Conservation (phyloP, 2,329 filamentous ascomycete species). For the Dissoconium aciculare region DNA sequence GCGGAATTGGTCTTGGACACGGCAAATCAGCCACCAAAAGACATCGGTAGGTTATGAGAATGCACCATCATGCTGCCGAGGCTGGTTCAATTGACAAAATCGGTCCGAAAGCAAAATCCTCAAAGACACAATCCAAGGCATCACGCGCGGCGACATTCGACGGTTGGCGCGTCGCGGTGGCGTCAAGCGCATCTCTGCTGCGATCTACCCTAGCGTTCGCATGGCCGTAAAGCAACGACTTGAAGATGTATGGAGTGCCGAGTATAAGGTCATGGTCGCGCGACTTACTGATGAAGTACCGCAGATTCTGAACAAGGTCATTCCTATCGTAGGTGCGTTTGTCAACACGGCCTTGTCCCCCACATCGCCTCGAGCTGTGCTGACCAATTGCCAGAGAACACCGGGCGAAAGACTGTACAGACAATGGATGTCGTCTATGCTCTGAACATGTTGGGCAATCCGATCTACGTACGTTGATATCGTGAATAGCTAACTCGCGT, state of each 20-base stretch:
- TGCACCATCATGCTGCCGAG: neutral
- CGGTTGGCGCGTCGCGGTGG: conserved; percentile 62
- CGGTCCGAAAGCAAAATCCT: conserved; percentile 68
- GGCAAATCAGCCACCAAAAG: neutral
- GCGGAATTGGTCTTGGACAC: neutral
- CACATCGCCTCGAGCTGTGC: neutral
- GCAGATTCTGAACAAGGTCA: neutral
- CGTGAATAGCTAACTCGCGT: no score
- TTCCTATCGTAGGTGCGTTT: neutral
- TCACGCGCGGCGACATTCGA: conserved; percentile 58
- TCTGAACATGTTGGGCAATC: conserved; percentile 26
- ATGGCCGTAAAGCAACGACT: conserved; percentile 40
- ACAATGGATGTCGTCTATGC: conserved; percentile 47
- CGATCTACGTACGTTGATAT: conserved; percentile 12
- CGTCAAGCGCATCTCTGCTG: conserved; percentile 54
- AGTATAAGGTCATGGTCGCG: conserved; percentile 8
- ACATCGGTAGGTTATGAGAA: neutral
- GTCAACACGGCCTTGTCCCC: neutral
- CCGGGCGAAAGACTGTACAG: conserved; percentile 46
- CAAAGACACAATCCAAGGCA: conserved; percentile 96
- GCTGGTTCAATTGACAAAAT: neutral
- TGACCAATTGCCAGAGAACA: conserved; percentile 42
- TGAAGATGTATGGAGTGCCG: conserved; percentile 28
- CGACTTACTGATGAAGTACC: neutral
- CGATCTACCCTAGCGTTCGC: conserved; percentile 50